Conservation (phyloP, 257 asterid genomes). For the Nicotiana sylvestris region DNA sequence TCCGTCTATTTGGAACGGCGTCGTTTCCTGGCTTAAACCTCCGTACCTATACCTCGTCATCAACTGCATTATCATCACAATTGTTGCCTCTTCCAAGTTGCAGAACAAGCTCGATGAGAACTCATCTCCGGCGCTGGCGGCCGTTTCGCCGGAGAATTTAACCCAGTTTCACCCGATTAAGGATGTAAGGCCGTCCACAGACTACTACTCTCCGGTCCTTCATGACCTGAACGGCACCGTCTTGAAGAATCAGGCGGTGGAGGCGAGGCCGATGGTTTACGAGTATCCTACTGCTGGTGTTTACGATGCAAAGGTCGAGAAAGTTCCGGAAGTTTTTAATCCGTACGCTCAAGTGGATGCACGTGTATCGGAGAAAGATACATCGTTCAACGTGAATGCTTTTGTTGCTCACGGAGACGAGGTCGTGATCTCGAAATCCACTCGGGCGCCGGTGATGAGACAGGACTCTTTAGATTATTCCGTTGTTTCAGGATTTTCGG, state of each 20-base stretch:
- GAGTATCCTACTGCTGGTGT: background rate
- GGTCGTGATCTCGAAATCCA: conserved; percentile 23
- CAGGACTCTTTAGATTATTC: conserved; percentile 18
- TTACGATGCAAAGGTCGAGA: conserved; percentile 20
- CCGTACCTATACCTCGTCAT: conserved; percentile 76
- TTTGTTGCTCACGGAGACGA: conserved; percentile 33
- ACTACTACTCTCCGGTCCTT: background rate
- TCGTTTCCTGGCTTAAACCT: conserved; percentile 71
- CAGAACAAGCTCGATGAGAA: conserved; percentile 38
- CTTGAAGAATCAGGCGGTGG: conserved; percentile 8
- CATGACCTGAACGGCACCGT: conserved; percentile 23
- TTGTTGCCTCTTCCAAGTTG: conserved; percentile 68
- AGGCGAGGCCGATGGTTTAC: conserved; percentile 13
- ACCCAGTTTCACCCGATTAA: conserved; percentile 9
- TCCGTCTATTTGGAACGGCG: conserved; percentile 56
- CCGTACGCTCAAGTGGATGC: conserved; percentile 7
- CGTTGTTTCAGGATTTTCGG: background rate
- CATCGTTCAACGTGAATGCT: conserved; percentile 7
- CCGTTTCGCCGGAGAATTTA: background rate
- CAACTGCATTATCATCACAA: conserved; percentile 74
- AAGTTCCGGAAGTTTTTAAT: background rate
- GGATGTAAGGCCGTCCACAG: conserved; percentile 8
- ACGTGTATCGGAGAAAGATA: background rate
- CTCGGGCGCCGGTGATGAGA: conserved; percentile 18
- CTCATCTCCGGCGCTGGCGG: background rate